Evolutionary conservation across 495 filamentous ascomycete species (phyloP).

Genomic region (Neurospora hispaniola): DNA sequence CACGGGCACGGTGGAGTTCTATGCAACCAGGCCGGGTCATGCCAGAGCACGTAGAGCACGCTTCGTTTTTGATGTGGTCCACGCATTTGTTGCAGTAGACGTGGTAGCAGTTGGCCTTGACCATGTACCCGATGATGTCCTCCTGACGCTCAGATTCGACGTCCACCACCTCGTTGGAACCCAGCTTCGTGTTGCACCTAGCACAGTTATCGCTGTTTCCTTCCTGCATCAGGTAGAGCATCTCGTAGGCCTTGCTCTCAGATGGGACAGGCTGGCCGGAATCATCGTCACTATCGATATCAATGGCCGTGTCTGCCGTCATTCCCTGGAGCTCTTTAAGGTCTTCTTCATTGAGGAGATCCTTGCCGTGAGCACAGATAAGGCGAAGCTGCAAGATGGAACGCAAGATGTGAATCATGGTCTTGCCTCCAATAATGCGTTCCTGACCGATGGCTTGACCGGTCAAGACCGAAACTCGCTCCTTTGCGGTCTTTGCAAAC

Average conservation of each 20-base stretch:
- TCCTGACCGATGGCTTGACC: conserved; percentile 32
- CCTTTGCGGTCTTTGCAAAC: conserved; percentile 42
- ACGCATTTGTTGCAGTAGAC: conserved; percentile 70
- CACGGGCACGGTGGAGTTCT: conserved; percentile 53
- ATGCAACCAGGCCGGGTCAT: conserved; percentile 43
- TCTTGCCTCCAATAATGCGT: conserved; percentile 63
- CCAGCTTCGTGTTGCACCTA: conserved; percentile 55
- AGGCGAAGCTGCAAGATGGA: conserved; percentile 83
- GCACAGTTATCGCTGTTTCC: conserved; percentile 60
- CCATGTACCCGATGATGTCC: conserved; percentile 59
- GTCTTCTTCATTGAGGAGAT: conserved; percentile 75
- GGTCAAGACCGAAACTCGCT: conserved; percentile 42
- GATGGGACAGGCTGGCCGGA: conserved; percentile 41
- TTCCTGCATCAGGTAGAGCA: conserved; percentile 71
- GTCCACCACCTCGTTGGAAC: conserved; percentile 38
- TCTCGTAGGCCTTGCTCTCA: conserved; percentile 66
- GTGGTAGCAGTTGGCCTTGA: conserved; percentile 62
- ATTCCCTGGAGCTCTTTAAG: conserved; percentile 67
- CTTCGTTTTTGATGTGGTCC: conserved; percentile 33
- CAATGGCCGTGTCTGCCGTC: conserved; percentile 70
- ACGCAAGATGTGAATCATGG: conserved; percentile 81
- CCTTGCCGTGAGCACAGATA: conserved; percentile 84
- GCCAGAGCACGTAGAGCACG: conserved; percentile 12
- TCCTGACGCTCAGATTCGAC: conserved; percentile 46
- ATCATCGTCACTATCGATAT: conserved; percentile 67